These are phyloP conservation scores for Penicillium dipodomyicola DNA, from an alignment of 495 filamentous ascomycete species.

Conservation along the genomic window DNA sequence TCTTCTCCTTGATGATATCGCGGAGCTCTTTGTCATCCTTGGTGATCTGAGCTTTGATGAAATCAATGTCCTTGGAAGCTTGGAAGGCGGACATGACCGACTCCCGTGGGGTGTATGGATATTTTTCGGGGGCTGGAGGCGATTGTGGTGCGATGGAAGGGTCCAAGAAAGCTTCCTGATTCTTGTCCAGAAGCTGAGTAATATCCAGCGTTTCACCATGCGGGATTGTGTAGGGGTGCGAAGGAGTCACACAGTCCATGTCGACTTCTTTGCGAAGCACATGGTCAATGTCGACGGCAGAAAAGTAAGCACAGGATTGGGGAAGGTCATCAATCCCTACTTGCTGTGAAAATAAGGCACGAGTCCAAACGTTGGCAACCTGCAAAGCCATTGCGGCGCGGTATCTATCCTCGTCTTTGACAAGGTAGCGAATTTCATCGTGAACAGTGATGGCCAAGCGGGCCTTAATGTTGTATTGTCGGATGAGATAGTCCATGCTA, in stretches of 20 bases:
- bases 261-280: conserved; percentile 96
- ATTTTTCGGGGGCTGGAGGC: conserved; percentile 52
- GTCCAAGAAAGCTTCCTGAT: conserved; percentile 61
- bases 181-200: conserved; percentile 65
- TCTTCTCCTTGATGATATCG: conserved; percentile 63
- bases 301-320: conserved; percentile 92
- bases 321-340: conserved; percentile 94
- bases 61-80: conserved; percentile 53
- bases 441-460: conserved; percentile 93
- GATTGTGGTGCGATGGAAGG: conserved; percentile 54
- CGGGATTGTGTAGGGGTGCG: conserved; percentile 72
- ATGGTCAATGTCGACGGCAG: conserved; percentile 88
- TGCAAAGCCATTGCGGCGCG: conserved; percentile 87
- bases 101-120: conserved; percentile 65
- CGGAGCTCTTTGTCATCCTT: conserved; percentile 70
- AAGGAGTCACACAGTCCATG: conserved; percentile 94
- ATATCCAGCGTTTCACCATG: conserved; percentile 88
- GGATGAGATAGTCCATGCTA: conserved; percentile 87
- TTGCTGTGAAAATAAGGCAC: conserved; percentile 95
- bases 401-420: conserved; percentile 83
- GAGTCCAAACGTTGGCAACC: conserved; percentile 92
- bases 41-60: conserved; percentile 81
- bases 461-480: conserved; percentile 79
- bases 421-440: conserved; percentile 94
- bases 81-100: conserved; percentile 74